A percentile compares a stretch with the other conserved stretches of the same genome.
These are phyloP conservation scores for Hypoxylon sp. DNA, from an alignment of 2,329 filamentous ascomycete genomes.

Conservation along the genomic window DNA sequence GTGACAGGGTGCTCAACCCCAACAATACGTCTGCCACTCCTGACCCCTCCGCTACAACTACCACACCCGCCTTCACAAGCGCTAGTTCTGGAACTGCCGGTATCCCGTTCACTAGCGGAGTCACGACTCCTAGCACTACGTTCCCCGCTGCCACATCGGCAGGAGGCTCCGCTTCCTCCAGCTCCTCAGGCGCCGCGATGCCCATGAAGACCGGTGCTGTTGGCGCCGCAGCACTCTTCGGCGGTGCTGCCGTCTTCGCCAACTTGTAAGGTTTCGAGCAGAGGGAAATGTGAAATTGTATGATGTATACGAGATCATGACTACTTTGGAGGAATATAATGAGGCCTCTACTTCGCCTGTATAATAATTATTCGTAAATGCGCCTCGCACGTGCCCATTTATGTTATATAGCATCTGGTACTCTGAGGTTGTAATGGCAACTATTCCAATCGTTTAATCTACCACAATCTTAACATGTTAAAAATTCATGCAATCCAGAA, in stretches of 20 bases:
- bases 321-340: background rate
- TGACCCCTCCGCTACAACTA: conserved; percentile 57
- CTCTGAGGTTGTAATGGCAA: background rate
- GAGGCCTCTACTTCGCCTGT: background rate
- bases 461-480: background rate
- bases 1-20: conserved; percentile 67
- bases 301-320: conserved; percentile 17
- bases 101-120: conserved; percentile 67
- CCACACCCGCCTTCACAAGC: conserved; percentile 65
- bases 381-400: background rate
- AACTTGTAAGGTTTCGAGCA: conserved; percentile 35
- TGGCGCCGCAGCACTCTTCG: conserved; percentile 53
- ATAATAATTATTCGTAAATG: conserved; percentile 9
- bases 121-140: conserved; percentile 59
- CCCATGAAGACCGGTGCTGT: conserved; percentile 55
- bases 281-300: background rate
- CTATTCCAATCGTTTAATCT: background rate
- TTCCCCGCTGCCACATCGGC: conserved; percentile 52
- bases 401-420: conserved; percentile 6
- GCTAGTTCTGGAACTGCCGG: conserved; percentile 61
- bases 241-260: conserved; percentile 43
- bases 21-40: conserved; percentile 60
- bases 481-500: conserved; percentile 55
- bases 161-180: conserved; percentile 50
- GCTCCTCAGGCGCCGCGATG: conserved; percentile 51